A percentile compares a stretch with the other conserved stretches of the same genome.
Evolutionary conservation across 2,329 filamentous ascomycete species (phyloP).

Genomic region (Alternaria triticimaculans): DNA sequence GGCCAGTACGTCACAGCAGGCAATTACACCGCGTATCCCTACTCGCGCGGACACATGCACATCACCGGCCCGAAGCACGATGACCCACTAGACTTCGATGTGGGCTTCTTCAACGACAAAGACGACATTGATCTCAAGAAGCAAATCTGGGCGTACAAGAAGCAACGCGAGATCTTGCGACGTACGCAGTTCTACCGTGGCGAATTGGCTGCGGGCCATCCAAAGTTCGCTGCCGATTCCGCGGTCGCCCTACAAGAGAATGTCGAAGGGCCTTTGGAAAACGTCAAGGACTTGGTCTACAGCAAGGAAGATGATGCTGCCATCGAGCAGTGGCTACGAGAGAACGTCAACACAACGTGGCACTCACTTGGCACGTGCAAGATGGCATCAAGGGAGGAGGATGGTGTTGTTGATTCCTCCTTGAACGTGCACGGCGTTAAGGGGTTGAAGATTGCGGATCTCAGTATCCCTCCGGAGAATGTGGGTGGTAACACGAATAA

Average conservation of each 20-base stretch:
- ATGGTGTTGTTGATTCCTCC: constrained; percentile 36
- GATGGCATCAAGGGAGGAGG: constrained; percentile 40
- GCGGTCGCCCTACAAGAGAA: constrained; percentile 22
- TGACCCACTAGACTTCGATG: constrained; percentile 62
- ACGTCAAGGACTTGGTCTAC: constrained; percentile 29
- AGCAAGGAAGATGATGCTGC: constrained; percentile 43
- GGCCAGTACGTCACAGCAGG: constrained; percentile 62
- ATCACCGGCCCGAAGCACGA: constrained; percentile 57
- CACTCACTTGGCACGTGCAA: constrained; percentile 43
- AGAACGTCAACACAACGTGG: constrained; percentile 41
- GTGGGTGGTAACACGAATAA: constrained; percentile 58
- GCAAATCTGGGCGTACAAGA: constrained; percentile 70
- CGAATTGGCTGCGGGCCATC: constrained; percentile 38
- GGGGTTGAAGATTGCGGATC: constrained; percentile 52
- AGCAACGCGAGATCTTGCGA: constrained; percentile 65
- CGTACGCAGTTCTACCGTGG: constrained; percentile 60
- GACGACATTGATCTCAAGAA: constrained; percentile 65
- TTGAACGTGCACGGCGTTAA: constrained; percentile 39
- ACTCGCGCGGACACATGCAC: constrained; percentile 67
- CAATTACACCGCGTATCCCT: constrained; percentile 65
- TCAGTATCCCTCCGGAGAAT: constrained; percentile 51
- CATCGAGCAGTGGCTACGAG: constrained; percentile 52
- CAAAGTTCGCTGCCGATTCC: constrained; percentile 29
- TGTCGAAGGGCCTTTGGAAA: constrained; percentile 10
- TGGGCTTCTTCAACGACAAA: constrained; percentile 63